Evolutionary conservation across 352 stramenopile species (phyloP), one percentile per base, ranked within the genome.

Genomic region (Peronosclerospora sorghi): DNA sequence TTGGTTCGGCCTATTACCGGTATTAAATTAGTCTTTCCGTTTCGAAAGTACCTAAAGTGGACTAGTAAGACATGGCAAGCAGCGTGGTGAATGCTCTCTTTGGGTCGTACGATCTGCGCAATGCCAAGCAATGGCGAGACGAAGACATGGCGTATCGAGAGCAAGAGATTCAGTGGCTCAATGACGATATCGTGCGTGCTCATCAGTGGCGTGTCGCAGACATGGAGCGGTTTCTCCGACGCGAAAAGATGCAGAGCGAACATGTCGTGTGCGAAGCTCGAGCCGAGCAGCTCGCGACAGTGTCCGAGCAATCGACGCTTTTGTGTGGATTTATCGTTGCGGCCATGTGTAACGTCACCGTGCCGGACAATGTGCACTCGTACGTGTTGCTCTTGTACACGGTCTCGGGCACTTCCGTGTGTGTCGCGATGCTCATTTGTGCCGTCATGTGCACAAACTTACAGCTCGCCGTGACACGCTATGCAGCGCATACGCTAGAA

Each of bases 141-240:
- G 76, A 89, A 39, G 73, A 86, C 56, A 68, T 86, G 48, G 39
- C 51, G 7, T 51, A 72, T 45, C 71, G 73, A 4, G 71, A 83
- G 45, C 71, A 86, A 50, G 64, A 86, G 56, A 59, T 77, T n/a
- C 76, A 86, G 52, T 86, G 73, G 73, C 66, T 77, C 38, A 77
- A 83, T 26, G 73, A 88, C 58, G 76, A 83, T 43, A 74, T 81
- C 28, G 61, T 80, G 47, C 73, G 76, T 21, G 73, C 63, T 24
- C 62, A 83, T 50, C 50, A 69, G 56, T 88, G 76, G 73, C 73
- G 76, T 14, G 48, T 58, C 21, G 71, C 65, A 39, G 76, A 88
- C 51, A 66, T 83, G 19, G 68, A 86, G 58, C 73, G 76, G 9
- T 60, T 62, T n/a, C 49, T 81, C n/a, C 68, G 73, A 7, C 53